Evolutionary conservation across 2,329 filamentous ascomycete genomes (phyloP), one percentile per base, ranked within the genome.

Genomic region (Neurospora sp.): DNA sequence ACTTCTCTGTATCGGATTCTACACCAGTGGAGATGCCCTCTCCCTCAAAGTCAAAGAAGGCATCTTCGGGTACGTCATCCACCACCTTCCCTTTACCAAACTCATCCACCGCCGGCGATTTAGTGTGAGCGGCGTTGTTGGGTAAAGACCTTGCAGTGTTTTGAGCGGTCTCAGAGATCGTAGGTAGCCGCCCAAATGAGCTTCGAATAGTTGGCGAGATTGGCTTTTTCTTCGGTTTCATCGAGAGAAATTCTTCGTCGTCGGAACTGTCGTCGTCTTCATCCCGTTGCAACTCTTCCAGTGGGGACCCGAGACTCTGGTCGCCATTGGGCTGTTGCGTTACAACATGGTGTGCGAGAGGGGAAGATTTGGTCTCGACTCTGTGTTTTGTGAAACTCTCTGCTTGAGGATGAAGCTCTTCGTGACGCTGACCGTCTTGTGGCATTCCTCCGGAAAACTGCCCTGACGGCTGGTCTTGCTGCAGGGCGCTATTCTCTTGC

Each of bases 231-330:
- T 72, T 75, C 41, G 70, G 67, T 33, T 67, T 70, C 66, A 77
- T 77, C 1, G 75, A 75, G n/a, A 77, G 71, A 40, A 74, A 76
- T 37, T 75, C 75, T 2, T 74, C 73, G 10, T 68, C 68, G 15
- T 75, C 73, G 1, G 73, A 75, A 8, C 57, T 71, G 36, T 73
- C 70, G 12, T 73, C 73, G 23, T 74, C 69, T 28, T 70, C 57
- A 40, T 69, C 66, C 12, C 68, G 43, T 39, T 69, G 67, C 15
- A 68, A 11, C n/a, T 74, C 69, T 65, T 75, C 69, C 19, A 72
- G 67, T 6, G 72, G 72, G 1, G 74, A 71, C 2, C 70, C 71
- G 37, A 70, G 68, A 5, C 66, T 28, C 28, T 41, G 67, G 19
- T 67, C 65, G 15, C 33, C 19, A 28, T 41, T 28, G 41, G 37